Conservation (phyloP, 1,284 basidiomycete genomes). For the Sporisorium iseilematis-ciliati region DNA sequence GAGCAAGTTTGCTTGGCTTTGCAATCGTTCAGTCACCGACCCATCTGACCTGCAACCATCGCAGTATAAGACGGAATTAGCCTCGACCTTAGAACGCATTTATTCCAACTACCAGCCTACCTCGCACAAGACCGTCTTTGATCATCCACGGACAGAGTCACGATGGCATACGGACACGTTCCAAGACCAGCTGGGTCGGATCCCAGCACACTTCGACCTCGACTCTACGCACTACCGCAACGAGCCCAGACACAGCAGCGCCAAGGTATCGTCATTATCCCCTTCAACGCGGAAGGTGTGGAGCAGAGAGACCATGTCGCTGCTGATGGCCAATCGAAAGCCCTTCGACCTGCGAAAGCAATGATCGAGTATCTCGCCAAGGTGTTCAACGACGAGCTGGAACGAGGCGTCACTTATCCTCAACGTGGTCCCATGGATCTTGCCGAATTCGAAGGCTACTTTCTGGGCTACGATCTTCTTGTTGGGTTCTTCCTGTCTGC, state of each 20-base stretch:
- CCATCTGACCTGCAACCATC: constrained; percentile 3
- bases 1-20: constrained; percentile 16
- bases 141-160: background rate
- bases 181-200: constrained; percentile 47
- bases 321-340: background rate
- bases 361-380: constrained; percentile 35
- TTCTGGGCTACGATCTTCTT: constrained; percentile 50
- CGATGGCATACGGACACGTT: constrained; percentile 58
- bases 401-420: constrained; percentile 56
- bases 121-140: background rate
- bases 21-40: background rate
- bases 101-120: too few relatives aligned
- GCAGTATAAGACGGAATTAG: background rate
- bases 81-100: too few relatives aligned
- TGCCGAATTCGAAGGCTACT: constrained; percentile 54
- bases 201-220: constrained; percentile 38
- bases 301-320: constrained; percentile 15
- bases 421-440: constrained; percentile 49
- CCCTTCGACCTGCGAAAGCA: constrained; percentile 19
- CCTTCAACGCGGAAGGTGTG: constrained; percentile 41
- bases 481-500: constrained; percentile 46
- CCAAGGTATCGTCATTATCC: constrained; percentile 35
- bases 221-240: constrained; percentile 44
- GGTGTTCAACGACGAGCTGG: constrained; percentile 58
- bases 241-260: constrained; percentile 31